These are phyloP conservation scores for Litchi chinensis DNA, from an alignment of 345 rosid species.

Conservation along the genomic window DNA sequence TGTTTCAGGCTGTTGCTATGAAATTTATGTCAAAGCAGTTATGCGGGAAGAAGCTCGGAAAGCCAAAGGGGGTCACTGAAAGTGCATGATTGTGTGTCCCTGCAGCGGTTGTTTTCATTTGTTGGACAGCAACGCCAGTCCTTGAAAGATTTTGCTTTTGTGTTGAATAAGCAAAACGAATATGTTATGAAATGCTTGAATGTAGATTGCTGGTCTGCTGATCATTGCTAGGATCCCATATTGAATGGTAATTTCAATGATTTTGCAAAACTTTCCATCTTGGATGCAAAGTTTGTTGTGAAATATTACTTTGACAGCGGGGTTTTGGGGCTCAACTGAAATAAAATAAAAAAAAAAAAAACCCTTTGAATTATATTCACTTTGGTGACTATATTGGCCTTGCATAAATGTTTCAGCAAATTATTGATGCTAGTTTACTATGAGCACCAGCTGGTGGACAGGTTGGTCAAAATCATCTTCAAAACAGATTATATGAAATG, in stretches of 20 bases:
- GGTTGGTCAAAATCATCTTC: too few relatives aligned
- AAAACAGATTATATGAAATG: too few relatives aligned
- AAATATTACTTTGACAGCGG: neutral
- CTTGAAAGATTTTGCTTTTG: neutral
- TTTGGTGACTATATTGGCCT: too few relatives aligned
- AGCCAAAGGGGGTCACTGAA: slow-evolving; percentile 28
- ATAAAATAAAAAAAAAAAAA: neutral
- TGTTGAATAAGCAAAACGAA: slow-evolving; percentile 28
- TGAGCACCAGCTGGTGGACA: too few relatives aligned
- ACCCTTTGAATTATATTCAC: neutral
- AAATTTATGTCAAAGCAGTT: slow-evolving; percentile 71
- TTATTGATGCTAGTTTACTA: too few relatives aligned
- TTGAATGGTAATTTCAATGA: neutral
- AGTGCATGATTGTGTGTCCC: slow-evolving; percentile 34
- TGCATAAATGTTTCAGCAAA: too few relatives aligned
- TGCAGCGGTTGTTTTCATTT: slow-evolving; percentile 10
- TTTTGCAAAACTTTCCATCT: neutral
- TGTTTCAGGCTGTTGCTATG: slow-evolving; percentile 89
- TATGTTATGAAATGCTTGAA: slow-evolving; percentile 22
- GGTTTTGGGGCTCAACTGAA: neutral
- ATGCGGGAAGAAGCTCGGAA: slow-evolving; percentile 76
- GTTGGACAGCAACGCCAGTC: neutral
- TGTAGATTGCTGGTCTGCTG: neutral
- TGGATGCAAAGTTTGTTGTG: neutral
- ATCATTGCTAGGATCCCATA: neutral